A percentile compares a stretch with the other conserved stretches of the same genome.
phyloP scores from a whole-genome alignment of 2,329 filamentous ascomycete species.

The Hypoxylon sp. region DNA sequence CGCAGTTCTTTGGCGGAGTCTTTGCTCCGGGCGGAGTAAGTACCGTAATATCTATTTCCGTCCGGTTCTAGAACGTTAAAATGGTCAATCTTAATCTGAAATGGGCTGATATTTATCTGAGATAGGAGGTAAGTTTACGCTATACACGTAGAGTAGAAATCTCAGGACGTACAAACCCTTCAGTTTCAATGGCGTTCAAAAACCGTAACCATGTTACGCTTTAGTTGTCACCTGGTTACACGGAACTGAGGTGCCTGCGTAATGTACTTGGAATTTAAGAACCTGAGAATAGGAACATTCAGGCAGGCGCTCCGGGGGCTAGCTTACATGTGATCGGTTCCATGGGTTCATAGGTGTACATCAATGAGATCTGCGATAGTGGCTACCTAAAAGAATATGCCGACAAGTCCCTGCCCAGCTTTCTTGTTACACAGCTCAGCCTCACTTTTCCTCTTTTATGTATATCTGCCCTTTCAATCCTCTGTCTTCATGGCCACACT shows the following conservation, averaged over 20 bases:
- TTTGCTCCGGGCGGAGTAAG: slow-evolving; percentile 36
- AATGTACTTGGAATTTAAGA: neutral
- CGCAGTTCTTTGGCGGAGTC: slow-evolving; percentile 20
- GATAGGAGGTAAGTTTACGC: slow-evolving; percentile 4
- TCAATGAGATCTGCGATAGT: slow-evolving; percentile 28
- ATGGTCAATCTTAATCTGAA: slow-evolving; percentile 19
- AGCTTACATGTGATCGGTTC: slow-evolving; percentile 34
- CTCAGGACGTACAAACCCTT: neutral
- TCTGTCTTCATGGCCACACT: slow-evolving; percentile 14
- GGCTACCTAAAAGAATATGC: slow-evolving; percentile 37
- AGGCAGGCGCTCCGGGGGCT: slow-evolving; percentile 20
- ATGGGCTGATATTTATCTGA: slow-evolving; percentile 8
- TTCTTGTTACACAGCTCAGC: slow-evolving; percentile 39
- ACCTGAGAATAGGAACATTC: too few relatives aligned
- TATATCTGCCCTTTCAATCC: slow-evolving; percentile 35
- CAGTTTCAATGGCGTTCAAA: neutral
- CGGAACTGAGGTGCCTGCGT: neutral
- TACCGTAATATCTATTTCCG: slow-evolving; percentile 17
- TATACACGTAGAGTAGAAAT: too few relatives aligned
- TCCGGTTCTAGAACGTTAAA: slow-evolving; percentile 24
- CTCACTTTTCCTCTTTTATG: slow-evolving; percentile 40
- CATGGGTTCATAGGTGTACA: too few relatives aligned
- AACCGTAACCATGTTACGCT: neutral
- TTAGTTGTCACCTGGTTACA: slow-evolving; percentile 7
- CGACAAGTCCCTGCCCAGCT: slow-evolving; percentile 25